These are phyloP conservation scores for Dothiorella sarmentorum DNA, from an alignment of 2,329 filamentous ascomycete genomes.

Conservation along the genomic window DNA sequence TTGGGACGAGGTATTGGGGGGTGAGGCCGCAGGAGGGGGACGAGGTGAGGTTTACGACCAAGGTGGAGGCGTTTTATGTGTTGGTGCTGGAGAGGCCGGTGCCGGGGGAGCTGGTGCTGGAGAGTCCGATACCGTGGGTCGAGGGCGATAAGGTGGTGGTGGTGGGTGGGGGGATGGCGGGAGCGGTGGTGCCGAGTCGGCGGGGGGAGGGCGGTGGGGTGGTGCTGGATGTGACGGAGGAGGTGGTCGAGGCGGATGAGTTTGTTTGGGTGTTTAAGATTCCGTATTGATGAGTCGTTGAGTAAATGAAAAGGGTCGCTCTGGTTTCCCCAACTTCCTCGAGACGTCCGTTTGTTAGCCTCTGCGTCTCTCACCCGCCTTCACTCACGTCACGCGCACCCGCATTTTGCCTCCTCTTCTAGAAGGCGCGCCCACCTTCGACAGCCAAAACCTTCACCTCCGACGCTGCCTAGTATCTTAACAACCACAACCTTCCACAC, in stretches of 20 bases:
- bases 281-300: constrained; percentile 18
- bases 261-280: constrained; percentile 22
- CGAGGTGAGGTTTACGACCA: constrained; percentile 46
- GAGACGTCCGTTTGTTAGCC: too few relatives aligned
- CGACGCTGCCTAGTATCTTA: too few relatives aligned
- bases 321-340: too few relatives aligned
- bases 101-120: constrained; percentile 33
- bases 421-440: too few relatives aligned
- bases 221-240: constrained; percentile 13
- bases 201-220: constrained; percentile 4
- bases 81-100: not conserved
- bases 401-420: too few relatives aligned
- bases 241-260: constrained; percentile 18
- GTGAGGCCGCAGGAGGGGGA: constrained; percentile 45
- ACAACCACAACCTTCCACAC: too few relatives aligned
- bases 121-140: constrained; percentile 47
- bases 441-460: too few relatives aligned
- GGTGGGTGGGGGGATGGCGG: constrained; percentile 31
- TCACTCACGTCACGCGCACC: too few relatives aligned
- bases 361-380: too few relatives aligned
- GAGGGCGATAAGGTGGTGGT: constrained; percentile 47
- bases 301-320: too few relatives aligned
- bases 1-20: constrained; percentile 56
- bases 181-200: constrained; percentile 22
- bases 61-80: not conserved